Conservation (phyloP, 768 basidiomycete species). For the Collybia sp. region DNA sequence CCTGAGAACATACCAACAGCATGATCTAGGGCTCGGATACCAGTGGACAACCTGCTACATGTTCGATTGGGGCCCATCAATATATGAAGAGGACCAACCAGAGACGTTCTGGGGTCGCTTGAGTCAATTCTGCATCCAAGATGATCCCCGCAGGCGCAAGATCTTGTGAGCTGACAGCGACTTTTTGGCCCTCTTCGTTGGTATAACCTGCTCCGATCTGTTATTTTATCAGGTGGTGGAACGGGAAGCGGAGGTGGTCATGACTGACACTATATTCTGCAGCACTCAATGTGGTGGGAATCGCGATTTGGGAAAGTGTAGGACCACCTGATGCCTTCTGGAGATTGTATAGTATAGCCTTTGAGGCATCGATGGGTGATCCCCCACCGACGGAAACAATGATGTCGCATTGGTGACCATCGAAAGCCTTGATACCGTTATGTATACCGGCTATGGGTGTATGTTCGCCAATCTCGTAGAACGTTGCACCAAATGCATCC, state of each 20-base stretch:
- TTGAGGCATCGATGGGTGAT: conserved; percentile 75
- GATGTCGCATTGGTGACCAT: conserved; percentile 54
- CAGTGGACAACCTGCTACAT: conserved; percentile 64
- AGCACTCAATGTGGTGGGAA: conserved; percentile 79
- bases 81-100: conserved; percentile 41
- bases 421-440: conserved; percentile 50
- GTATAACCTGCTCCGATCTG: conserved; percentile 70
- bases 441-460: conserved; percentile 64
- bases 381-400: conserved; percentile 78
- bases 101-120: conserved; percentile 67
- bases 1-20: conserved; percentile 50
- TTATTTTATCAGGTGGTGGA: neutral
- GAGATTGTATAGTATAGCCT: conserved; percentile 62
- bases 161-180: conserved; percentile 46
- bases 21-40: conserved; percentile 76
- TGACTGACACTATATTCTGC: conserved; percentile 68
- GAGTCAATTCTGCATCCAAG: conserved; percentile 70
- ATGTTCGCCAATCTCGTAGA: conserved; percentile 71
- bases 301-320: conserved; percentile 64
- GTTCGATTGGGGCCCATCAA: conserved; percentile 2
- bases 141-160: conserved; percentile 72
- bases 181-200: conserved; percentile 64
- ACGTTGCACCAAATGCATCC: conserved; percentile 62
- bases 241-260: neutral
- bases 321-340: conserved; percentile 51